phyloP scores from a whole-genome alignment of 345 rosid genomes.

The Melastoma malabathricum region DNA sequence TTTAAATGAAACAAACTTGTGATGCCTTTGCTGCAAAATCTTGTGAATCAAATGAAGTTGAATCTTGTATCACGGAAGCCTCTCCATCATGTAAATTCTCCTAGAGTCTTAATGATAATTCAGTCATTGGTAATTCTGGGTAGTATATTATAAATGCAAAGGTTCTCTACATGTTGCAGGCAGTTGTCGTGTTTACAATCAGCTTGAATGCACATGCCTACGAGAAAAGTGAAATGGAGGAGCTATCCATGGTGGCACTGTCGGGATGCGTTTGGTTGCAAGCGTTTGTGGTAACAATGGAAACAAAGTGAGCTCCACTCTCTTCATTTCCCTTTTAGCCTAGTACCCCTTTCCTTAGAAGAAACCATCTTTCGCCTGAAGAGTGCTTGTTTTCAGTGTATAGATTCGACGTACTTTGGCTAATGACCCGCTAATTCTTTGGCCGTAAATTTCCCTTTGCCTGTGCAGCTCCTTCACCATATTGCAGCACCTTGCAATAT shows the following conservation, averaged over 20 bases:
- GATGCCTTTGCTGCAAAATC: too few species aligned
- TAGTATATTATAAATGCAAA: too few species aligned
- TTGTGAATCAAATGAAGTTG: too few species aligned
- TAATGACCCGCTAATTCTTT: conserved; percentile 1
- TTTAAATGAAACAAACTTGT: too few species aligned
- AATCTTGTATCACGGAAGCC: too few species aligned
- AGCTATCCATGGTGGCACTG: conserved; percentile 89
- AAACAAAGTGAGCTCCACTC: conserved; percentile 62
- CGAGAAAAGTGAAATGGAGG: conserved; percentile 95
- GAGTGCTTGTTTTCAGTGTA: too few species aligned
- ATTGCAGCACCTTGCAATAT: conserved; percentile 80
- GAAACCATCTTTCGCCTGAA: neutral
- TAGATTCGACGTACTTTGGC: neutral
- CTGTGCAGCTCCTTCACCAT: conserved; percentile 75
- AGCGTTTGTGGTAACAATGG: conserved; percentile 83
- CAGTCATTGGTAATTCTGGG: neutral
- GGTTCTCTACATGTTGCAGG: conserved; percentile 35
- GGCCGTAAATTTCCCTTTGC: conserved; percentile 4
- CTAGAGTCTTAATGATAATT: too few species aligned
- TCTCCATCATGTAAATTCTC: too few species aligned
- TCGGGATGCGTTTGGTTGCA: conserved; percentile 98
- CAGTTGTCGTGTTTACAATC: conserved; percentile 73
- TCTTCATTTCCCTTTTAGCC: neutral
- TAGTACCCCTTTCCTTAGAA: neutral
- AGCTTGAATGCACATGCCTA: conserved; percentile 73